A percentile compares a stretch with the other conserved stretches of the same genome.
These are phyloP conservation scores for Chrysoporthe cubensis DNA, from an alignment of 2,329 filamentous ascomycete species.

Conservation along the genomic window DNA sequence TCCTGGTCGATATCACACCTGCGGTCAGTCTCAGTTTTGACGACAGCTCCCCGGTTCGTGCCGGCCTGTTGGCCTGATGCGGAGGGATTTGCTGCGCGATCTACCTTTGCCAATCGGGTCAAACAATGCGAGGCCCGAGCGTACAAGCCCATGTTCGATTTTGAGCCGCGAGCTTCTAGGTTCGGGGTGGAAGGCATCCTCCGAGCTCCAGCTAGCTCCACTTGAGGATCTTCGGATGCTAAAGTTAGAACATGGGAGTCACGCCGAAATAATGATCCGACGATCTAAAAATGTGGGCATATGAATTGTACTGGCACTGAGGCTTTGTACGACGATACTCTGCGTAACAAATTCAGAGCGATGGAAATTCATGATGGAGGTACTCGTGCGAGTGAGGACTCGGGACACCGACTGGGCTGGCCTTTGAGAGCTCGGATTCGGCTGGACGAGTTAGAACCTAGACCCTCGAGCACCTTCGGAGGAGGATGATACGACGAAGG, in stretches of 20 bases:
- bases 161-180: background rate
- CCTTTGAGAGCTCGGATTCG: background rate
- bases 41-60: background rate
- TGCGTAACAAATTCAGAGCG: background rate
- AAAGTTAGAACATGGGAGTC: conserved; percentile 23
- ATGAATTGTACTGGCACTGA: background rate
- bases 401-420: background rate
- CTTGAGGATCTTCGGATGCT: conserved; percentile 13
- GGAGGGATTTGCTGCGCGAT: background rate
- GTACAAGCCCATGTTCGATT: background rate
- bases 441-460: background rate
- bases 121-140: background rate
- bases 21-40: conserved; percentile 13
- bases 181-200: background rate
- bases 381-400: background rate
- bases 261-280: conserved; percentile 3
- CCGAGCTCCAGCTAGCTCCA: conserved; percentile 2
- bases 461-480: background rate
- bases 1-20: background rate
- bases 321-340: background rate
- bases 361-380: background rate
- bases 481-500: background rate
- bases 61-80: background rate
- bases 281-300: background rate
- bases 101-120: background rate